These are phyloP conservation scores for Lentinula guzmanii DNA, from an alignment of 768 basidiomycete genomes.

Conservation along the genomic window DNA sequence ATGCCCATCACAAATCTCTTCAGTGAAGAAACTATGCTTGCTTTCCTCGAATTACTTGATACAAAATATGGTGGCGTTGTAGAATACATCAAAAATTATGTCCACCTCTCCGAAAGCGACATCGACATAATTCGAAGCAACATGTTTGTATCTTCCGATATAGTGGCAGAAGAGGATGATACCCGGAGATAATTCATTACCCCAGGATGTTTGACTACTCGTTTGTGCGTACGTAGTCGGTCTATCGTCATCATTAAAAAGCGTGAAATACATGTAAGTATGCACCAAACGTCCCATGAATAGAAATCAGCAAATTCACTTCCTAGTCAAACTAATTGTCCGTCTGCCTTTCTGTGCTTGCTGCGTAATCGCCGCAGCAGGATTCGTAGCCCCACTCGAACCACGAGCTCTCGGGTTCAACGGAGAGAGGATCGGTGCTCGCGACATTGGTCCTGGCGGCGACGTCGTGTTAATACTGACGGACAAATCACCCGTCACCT, in stretches of 20 bases:
- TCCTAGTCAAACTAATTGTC: slow-evolving; percentile 32
- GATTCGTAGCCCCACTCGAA: slow-evolving; percentile 17
- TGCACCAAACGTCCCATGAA: background rate
- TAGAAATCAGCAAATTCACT: slow-evolving; percentile 10
- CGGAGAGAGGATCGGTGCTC: slow-evolving; percentile 46
- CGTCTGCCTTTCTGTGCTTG: slow-evolving; percentile 35
- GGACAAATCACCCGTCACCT: slow-evolving; percentile 48
- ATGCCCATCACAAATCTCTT: background rate
- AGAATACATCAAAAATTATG: slow-evolving; percentile 49
- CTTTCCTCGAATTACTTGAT: slow-evolving; percentile 55
- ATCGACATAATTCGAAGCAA: slow-evolving; percentile 50
- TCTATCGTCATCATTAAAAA: background rate
- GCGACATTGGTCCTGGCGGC: background rate
- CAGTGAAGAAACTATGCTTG: slow-evolving; percentile 74
- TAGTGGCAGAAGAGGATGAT: too few species aligned
- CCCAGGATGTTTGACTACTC: background rate
- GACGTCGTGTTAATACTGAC: background rate
- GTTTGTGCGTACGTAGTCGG: background rate
- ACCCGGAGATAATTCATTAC: too few species aligned
- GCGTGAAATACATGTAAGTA: background rate
- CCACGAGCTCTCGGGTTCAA: slow-evolving; percentile 63
- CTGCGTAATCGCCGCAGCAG: slow-evolving; percentile 9
- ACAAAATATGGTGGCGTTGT: slow-evolving; percentile 66
- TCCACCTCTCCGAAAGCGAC: slow-evolving; percentile 60
- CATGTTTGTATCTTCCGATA: background rate